Base-by-base conservation (phyloP, 805 yeast species). In the Zygosaccharomyces siamensis region DNA sequence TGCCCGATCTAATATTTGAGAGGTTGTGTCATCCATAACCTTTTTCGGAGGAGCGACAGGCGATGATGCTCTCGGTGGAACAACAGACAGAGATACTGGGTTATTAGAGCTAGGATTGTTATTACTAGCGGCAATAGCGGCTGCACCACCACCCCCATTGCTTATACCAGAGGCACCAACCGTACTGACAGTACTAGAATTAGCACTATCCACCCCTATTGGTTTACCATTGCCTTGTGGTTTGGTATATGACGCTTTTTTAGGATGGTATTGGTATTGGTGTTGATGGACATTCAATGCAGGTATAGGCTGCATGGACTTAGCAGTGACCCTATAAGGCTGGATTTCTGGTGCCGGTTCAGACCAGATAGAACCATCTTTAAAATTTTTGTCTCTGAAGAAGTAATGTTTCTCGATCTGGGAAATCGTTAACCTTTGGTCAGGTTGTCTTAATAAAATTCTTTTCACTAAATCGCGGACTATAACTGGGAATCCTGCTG, bases 401-500 rank as follows among this genome's bases (percentile, higher is more conserved):
- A 86, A 86, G 55, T 72, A 76, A 66, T 86, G 95, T 7, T 68
- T 64, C 64, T 84, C 79, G 38, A 86, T 78, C 23, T 74, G 77
- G 2, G 69, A 65, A 4, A 86, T 74, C 0, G 79, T 75, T 1
- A 80, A 71, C 65, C 95, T 75, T 52, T 78, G 79, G 7, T 76
- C 75, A 4, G 92, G 89, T 51, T 78, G 78, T 43, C 83, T 69
- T 1, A 84, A 77, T 39, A 86, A 68, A 11, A 86, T 79, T 54
- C 80, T 77, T 62, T 85, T 85, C 37, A 86, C 81, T 56, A 86
- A 72, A 66, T 86, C 95, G 58, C 95, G 72, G 3, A 84, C 61
- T 11, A 84, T 71, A 64, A 78, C 73, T 5, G 95, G 95, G 59
- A 86, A 86, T 0, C 93, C 93, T 3, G 95, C 93, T 47, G 89